Evolutionary conservation across 2,329 filamentous ascomycete species (phyloP).

Genomic region (Fusarium nanum): DNA sequence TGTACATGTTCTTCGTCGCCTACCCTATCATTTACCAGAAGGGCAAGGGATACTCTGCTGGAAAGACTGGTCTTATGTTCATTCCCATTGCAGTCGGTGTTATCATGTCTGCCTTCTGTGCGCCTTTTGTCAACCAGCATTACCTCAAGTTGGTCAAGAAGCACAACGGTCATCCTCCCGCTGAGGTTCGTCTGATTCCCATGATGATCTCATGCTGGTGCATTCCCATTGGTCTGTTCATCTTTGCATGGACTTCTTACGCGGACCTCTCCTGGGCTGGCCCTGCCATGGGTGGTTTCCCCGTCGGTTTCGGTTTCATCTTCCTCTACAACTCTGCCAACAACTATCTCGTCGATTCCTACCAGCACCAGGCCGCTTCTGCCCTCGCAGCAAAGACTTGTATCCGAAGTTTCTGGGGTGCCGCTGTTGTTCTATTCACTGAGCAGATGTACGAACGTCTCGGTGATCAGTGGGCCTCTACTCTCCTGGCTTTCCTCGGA

Average conservation of each 20-base stretch:
- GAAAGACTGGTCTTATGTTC: slow-evolving; percentile 86
- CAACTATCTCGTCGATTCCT: slow-evolving; percentile 76
- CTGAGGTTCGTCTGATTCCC: slow-evolving; percentile 81
- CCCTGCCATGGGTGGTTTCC: slow-evolving; percentile 76
- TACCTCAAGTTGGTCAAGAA: slow-evolving; percentile 74
- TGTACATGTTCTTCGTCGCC: slow-evolving; percentile 83
- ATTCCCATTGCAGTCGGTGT: slow-evolving; percentile 85
- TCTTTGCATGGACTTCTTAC: slow-evolving; percentile 74
- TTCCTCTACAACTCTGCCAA: slow-evolving; percentile 85
- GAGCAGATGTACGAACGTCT: slow-evolving; percentile 81
- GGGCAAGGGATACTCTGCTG: slow-evolving; percentile 81
- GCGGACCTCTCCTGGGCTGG: slow-evolving; percentile 74
- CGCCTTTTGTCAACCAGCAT: slow-evolving; percentile 82
- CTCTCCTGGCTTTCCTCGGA: slow-evolving; percentile 77
- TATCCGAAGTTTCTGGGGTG: slow-evolving; percentile 83
- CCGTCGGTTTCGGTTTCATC: slow-evolving; percentile 84
- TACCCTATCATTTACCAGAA: slow-evolving; percentile 78
- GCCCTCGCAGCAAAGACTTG: slow-evolving; percentile 86
- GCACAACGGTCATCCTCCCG: slow-evolving; percentile 78
- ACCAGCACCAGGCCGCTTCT: slow-evolving; percentile 79
- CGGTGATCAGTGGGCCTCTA: slow-evolving; percentile 80
- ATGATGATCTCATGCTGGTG: slow-evolving; percentile 85
- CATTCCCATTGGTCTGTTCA: slow-evolving; percentile 69
- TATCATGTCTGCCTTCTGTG: slow-evolving; percentile 71
- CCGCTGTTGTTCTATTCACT: slow-evolving; percentile 81